Conservation (phyloP, 148 eudicot species). For the Diospyros lotus region DNA sequence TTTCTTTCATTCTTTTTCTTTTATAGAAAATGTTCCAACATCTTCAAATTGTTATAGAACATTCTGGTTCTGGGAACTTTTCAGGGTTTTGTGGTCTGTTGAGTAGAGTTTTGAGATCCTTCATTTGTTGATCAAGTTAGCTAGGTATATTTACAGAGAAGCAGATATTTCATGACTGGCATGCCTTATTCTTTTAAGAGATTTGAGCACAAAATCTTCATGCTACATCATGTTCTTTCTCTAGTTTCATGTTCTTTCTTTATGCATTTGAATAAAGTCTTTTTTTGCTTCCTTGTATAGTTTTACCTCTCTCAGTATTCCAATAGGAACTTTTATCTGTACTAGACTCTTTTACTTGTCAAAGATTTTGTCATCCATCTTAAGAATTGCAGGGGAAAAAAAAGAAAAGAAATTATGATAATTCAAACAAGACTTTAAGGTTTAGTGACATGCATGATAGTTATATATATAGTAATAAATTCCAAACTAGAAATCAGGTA, state of each 20-base stretch:
- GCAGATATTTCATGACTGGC: background rate
- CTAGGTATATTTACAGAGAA: background rate
- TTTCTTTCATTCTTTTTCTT: background rate
- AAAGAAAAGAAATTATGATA: background rate
- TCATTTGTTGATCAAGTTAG: background rate
- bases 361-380: background rate
- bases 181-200: background rate
- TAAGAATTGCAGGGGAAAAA: background rate
- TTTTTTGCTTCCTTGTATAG: conserved; percentile 1
- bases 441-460: background rate
- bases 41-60: background rate
- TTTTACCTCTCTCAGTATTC: background rate
- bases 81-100: background rate
- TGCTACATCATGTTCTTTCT: background rate
- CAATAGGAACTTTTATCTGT: background rate
- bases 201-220: conserved; percentile 7
- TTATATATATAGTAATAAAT: background rate
- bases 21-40: too few species aligned
- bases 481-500: background rate
- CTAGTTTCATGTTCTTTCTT: background rate
- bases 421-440: background rate
- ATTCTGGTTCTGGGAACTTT: background rate
- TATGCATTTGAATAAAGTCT: background rate
- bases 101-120: background rate
- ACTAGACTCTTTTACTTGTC: background rate